phyloP scores from a whole-genome alignment of 2,329 filamentous ascomycete species.

The Daldinia sp. region DNA sequence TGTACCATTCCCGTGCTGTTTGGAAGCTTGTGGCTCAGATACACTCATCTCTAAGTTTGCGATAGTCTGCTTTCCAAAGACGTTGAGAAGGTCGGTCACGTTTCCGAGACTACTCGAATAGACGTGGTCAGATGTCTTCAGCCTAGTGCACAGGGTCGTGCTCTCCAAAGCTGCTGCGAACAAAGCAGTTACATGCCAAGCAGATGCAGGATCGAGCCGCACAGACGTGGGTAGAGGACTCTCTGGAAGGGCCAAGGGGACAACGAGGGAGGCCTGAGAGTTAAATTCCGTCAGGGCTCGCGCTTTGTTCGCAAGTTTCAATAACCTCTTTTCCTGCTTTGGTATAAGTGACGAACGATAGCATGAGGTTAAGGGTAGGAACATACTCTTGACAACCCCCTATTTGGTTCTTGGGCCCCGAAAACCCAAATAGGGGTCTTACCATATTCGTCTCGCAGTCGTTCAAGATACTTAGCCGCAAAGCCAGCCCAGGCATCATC shows the following conservation, averaged over 20 bases:
- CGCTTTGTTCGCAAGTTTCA: constrained; percentile 79
- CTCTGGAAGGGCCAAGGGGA: constrained; percentile 78
- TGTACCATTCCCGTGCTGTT: constrained; percentile 40
- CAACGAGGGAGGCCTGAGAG: constrained; percentile 78
- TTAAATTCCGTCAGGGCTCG: constrained; percentile 77
- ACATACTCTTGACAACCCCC: constrained; percentile 64
- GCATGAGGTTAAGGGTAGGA: constrained; percentile 1
- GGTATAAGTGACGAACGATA: constrained; percentile 18
- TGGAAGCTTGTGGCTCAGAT: constrained; percentile 52
- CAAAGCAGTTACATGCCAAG: constrained; percentile 85
- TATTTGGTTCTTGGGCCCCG: constrained; percentile 76
- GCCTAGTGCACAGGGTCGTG: constrained; percentile 79
- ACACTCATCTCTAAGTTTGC: constrained; percentile 79
- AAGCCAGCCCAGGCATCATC: constrained; percentile 89
- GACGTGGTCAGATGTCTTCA: constrained; percentile 61
- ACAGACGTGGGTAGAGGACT: constrained; percentile 67
- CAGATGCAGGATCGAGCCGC: constrained; percentile 70
- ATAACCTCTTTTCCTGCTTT: constrained; percentile 68
- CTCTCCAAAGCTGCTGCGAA: constrained; percentile 83
- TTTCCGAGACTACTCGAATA: constrained; percentile 68
- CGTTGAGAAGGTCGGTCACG: constrained; percentile 75
- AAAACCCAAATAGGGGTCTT: constrained; percentile 90
- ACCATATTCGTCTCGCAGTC: constrained; percentile 88
- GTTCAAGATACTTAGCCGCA: constrained; percentile 77
- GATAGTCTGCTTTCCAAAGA: constrained; percentile 82